phyloP scores from a whole-genome alignment of 805 yeast species.

The Metschnikowia kunwiensis region DNA sequence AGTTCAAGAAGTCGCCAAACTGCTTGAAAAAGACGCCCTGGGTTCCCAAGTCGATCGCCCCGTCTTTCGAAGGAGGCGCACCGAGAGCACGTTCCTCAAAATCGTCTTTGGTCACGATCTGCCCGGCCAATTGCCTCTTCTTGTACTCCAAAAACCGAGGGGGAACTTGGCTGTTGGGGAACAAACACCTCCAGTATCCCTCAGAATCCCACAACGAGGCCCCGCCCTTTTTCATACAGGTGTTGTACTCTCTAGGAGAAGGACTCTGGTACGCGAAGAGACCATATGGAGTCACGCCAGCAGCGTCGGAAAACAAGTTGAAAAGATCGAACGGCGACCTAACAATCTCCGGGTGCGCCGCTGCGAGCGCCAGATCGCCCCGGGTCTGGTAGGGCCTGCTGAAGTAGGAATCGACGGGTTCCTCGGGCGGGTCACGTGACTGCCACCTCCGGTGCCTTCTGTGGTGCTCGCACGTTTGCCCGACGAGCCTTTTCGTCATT shows the following conservation, averaged over 20 bases:
- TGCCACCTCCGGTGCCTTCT: conserved; percentile 5
- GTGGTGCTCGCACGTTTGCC: conserved; percentile 14
- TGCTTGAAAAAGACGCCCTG: conserved; percentile 62
- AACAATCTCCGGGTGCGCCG: not conserved
- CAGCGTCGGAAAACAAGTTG: conserved; percentile 18
- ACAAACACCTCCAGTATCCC: conserved; percentile 90
- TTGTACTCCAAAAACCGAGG: conserved; percentile 29
- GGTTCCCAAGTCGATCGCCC: conserved; percentile 39
- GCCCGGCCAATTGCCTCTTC: conserved; percentile 24
- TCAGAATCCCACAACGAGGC: conserved; percentile 74
- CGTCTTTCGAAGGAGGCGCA: conserved; percentile 11
- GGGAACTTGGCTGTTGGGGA: conserved; percentile 53
- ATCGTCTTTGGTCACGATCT: conserved; percentile 55
- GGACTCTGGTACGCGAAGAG: conserved; percentile 58
- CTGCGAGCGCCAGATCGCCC: not conserved
- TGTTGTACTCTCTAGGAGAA: conserved; percentile 51
- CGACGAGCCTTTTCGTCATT: conserved; percentile 25
- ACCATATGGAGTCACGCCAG: conserved; percentile 40
- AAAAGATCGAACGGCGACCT: conserved; percentile 9
- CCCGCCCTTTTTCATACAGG: conserved; percentile 66
- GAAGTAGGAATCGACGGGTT: conserved; percentile 16
- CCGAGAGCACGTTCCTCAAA: conserved; percentile 32
- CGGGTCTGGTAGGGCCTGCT: conserved; percentile 24
- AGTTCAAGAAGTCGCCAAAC: conserved; percentile 61
- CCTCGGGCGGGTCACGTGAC: conserved; percentile 2